phyloP scores from a whole-genome alignment of 306 rosid genomes.

The Sindora glabra region DNA sequence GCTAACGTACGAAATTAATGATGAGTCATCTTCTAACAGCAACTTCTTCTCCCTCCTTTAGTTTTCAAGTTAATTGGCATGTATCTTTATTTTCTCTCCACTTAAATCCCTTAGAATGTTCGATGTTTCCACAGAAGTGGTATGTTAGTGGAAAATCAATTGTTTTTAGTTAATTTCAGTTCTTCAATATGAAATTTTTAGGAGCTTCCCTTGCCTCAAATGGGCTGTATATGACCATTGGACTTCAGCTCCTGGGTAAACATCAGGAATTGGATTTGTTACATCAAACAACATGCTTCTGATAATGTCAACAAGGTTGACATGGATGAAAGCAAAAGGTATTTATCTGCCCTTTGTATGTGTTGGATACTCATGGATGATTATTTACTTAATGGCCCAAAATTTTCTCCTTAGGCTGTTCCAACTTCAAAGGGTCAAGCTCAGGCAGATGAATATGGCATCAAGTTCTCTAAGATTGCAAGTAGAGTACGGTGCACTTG shows the following conservation, averaged over 20 bases:
- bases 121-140: too few species aligned
- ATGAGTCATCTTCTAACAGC: slow-evolving; percentile 94
- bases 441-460: slow-evolving; percentile 91
- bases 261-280: slow-evolving; percentile 94
- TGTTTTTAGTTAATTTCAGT: background rate
- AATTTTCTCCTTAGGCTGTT: slow-evolving; percentile 60
- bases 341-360: slow-evolving; percentile 5
- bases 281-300: slow-evolving; percentile 96
- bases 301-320: slow-evolving; percentile 98
- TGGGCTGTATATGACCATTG: background rate
- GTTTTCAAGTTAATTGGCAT: background rate
- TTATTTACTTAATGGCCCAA: slow-evolving; percentile 13
- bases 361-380: slow-evolving; percentile 3
- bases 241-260: slow-evolving; percentile 42
- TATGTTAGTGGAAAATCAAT: too few species aligned
- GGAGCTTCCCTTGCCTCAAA: slow-evolving; percentile 9
- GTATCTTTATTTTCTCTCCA: slow-evolving; percentile 3
- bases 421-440: slow-evolving; percentile 96
- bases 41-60: slow-evolving; percentile 24
- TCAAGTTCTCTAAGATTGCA: slow-evolving; percentile 91
- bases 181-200: slow-evolving; percentile 1
- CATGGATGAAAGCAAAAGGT: slow-evolving; percentile 99
- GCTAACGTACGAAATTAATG: slow-evolving; percentile 92
- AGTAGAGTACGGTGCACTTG: slow-evolving; percentile 24
- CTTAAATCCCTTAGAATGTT: too few species aligned